Percentiles rank a stretch among this genome's conserved stretches.
phyloP scores from a whole-genome alignment of 2,329 filamentous ascomycete genomes.

The Drechmeria coniospora region DNA sequence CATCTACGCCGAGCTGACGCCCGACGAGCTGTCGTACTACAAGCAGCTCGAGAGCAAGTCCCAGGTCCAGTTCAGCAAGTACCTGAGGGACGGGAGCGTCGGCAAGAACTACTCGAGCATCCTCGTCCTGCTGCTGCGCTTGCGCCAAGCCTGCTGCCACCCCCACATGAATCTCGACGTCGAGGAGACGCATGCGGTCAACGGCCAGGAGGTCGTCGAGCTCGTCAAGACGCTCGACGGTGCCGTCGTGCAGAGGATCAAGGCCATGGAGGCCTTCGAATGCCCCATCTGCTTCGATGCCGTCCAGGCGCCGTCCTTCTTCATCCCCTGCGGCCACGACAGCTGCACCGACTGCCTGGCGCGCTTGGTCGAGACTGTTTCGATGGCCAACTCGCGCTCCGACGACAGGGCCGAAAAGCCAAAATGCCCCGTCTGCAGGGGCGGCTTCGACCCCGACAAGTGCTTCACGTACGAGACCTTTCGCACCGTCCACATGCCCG shows the following conservation, averaged over 20 bases:
- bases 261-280: constrained; percentile 44
- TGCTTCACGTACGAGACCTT: constrained; percentile 64
- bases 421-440: constrained; percentile 66
- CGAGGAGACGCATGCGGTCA: constrained; percentile 21
- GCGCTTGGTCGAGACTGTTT: constrained; percentile 46
- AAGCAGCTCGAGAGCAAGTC: constrained; percentile 54
- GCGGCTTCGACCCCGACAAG: constrained; percentile 46
- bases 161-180: constrained; percentile 16
- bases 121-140: constrained; percentile 63
- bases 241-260: constrained; percentile 53
- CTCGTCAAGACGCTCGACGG: constrained; percentile 45
- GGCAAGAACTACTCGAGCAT: constrained; percentile 60
- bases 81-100: constrained; percentile 52
- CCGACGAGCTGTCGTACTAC: constrained; percentile 66
- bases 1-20: constrained; percentile 55
- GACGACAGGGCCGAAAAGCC: constrained; percentile 41
- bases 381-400: constrained; percentile 36
- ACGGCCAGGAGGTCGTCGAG: constrained; percentile 34
- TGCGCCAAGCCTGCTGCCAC: constrained; percentile 53
- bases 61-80: constrained; percentile 60
- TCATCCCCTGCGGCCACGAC: constrained; percentile 71
- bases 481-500: constrained; percentile 53
- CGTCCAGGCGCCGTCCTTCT: constrained; percentile 58
- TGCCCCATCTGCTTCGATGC: constrained; percentile 75
- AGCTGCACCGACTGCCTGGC: constrained; percentile 65